Evolutionary conservation across 345 rosid genomes (phyloP).

Genomic region (Linum trigynum): DNA sequence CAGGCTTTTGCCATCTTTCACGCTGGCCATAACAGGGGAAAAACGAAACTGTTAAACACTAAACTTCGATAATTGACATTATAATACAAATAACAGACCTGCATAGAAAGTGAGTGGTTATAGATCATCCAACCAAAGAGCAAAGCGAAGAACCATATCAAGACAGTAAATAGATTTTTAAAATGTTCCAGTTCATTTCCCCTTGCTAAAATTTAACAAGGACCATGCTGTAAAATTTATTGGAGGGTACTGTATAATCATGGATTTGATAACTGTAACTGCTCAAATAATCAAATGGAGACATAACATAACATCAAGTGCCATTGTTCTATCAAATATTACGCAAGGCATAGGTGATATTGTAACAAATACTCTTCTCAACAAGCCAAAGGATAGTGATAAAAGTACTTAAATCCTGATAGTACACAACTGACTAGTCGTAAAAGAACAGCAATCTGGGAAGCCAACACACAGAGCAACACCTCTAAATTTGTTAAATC

Average conservation of each 20-base stretch:
- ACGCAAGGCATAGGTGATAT: no score
- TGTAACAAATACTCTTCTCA: no score
- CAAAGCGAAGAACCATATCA: neutral
- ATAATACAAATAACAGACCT: neutral
- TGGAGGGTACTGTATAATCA: neutral
- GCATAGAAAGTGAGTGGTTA: neutral
- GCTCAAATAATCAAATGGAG: neutral
- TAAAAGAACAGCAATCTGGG: neutral
- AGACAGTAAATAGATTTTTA: neutral
- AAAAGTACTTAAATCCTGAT: neutral
- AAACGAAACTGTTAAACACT: neutral
- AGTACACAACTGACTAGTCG: neutral
- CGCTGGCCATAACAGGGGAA: conserved; percentile 44
- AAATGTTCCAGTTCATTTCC: neutral
- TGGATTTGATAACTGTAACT: no score
- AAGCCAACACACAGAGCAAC: neutral
- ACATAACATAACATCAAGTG: neutral
- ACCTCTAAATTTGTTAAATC: neutral
- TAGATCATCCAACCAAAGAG: neutral
- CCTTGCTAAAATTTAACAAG: neutral
- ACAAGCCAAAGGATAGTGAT: neutral
- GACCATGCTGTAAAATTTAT: neutral
- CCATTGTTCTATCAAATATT: no score
- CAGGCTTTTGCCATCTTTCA: conserved; percentile 93
- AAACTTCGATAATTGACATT: neutral